phyloP scores from a whole-genome alignment of 108 stramenopile genomes.

The Nannochloropsis gaditana region DNA sequence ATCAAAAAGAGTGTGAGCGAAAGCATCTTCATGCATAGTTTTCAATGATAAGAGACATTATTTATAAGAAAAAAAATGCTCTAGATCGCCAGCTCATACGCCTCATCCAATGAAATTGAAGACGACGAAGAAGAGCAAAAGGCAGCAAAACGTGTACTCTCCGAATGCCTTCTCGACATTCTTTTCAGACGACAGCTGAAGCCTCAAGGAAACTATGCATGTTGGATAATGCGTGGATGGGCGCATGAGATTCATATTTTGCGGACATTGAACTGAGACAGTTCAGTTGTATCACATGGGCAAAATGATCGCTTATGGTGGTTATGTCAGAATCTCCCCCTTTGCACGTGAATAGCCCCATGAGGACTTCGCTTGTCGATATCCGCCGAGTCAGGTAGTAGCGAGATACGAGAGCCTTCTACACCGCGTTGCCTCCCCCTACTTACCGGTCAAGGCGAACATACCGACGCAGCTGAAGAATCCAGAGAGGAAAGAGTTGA shows the following conservation, averaged over 20 bases:
- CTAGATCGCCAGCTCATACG: too few relatives aligned
- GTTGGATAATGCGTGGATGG: background rate
- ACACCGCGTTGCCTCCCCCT: background rate
- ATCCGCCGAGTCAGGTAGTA: too few relatives aligned
- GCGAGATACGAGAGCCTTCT: background rate
- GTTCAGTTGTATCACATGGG: too few relatives aligned
- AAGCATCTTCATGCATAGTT: too few relatives aligned
- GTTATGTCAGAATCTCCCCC: too few relatives aligned
- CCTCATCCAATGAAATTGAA: slow-evolving; percentile 13
- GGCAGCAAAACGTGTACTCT: slow-evolving; percentile 15
- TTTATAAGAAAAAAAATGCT: too few relatives aligned
- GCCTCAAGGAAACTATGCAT: background rate
- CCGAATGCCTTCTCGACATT: background rate
- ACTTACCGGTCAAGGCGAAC: slow-evolving; percentile 13
- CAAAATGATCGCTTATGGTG: too few relatives aligned
- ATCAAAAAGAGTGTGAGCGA: too few relatives aligned
- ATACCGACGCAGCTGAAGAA: background rate
- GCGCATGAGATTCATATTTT: background rate
- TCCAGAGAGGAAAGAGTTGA: background rate
- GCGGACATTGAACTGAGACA: too few relatives aligned
- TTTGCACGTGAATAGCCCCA: too few relatives aligned
- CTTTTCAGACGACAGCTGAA: background rate
- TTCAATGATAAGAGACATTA: too few relatives aligned
- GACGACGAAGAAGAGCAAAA: slow-evolving; percentile 20
- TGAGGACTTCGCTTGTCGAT: too few relatives aligned